Percentiles rank a stretch among this genome's conserved stretches.
phyloP scores from a whole-genome alignment of 441 rosid genomes.

The Raphanus hybrid region DNA sequence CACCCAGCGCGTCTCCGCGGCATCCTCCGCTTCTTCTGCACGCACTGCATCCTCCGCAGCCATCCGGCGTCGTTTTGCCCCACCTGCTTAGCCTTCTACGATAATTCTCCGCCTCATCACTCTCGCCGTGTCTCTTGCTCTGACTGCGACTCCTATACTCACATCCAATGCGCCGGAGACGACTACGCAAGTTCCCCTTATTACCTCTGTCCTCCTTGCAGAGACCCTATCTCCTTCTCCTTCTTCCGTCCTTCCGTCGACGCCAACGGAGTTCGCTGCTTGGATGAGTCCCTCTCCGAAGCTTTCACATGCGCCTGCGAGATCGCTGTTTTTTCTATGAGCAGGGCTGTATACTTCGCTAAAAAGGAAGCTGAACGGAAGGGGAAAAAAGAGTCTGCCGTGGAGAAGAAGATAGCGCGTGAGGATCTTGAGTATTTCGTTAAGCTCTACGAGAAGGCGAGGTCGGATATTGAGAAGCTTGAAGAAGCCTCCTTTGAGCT shows the following conservation, averaged over 20 bases:
- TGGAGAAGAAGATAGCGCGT: conserved; percentile 70
- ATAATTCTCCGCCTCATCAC: conserved; percentile 50
- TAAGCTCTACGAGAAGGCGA: conserved; percentile 24
- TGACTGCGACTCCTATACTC: conserved; percentile 63
- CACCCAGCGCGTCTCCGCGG: conserved; percentile 68
- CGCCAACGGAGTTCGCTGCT: conserved; percentile 13
- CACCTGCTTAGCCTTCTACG: conserved; percentile 63
- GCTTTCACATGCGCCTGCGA: conserved; percentile 67
- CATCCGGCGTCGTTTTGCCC: conserved; percentile 77
- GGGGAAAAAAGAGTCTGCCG: conserved; percentile 60
- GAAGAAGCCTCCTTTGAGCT: conserved; percentile 22
- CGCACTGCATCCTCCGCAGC: conserved; percentile 71
- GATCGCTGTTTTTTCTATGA: conserved; percentile 63
- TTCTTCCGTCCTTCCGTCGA: conserved; percentile 45
- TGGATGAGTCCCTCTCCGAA: conserved; percentile 55
- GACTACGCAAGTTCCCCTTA: conserved; percentile 1
- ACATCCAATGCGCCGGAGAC: conserved; percentile 55
- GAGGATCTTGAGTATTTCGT: conserved; percentile 75
- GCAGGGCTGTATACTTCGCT: conserved; percentile 49
- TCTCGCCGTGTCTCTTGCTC: conserved; percentile 61
- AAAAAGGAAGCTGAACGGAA: conserved; percentile 67
- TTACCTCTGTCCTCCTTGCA: conserved; percentile 58
- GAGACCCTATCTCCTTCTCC: conserved; percentile 54
- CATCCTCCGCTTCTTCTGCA: conserved; percentile 63
- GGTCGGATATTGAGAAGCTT: conserved; percentile 22